Evolutionary conservation across 345 rosid genomes (phyloP), one percentile per base, ranked within the genome.

Genomic region (Syzygium oleosum): DNA sequence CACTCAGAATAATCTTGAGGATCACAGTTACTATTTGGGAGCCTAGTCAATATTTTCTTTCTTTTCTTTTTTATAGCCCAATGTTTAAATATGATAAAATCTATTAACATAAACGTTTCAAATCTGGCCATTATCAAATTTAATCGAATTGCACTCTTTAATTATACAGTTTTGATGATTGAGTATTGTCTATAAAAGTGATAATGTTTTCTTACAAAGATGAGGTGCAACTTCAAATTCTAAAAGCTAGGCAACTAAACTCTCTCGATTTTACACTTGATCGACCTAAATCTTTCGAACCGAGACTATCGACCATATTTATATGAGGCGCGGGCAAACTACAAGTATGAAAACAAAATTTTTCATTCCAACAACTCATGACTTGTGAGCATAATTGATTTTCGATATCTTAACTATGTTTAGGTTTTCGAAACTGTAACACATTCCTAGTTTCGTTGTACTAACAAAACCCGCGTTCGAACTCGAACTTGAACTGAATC

Each of bases 391-490:
- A 65, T 34, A 7, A 16, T 5, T 21, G 46, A 2, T 19, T 31
- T 19, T 2, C 5, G 0, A 34, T 19, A 68, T 34, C 13, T 68
- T 9, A 34, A 41, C 1, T 17, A 68, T 1, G 0, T 17, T 17
- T 68, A 68, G 12, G 34, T 19, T 68, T 34, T 68, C 6, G 6
- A 2, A 31, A 17, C 17, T 34, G 11, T 9, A 17, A 9, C 9
- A 4, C 2, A 31, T 9, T 17, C 19, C 46, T 17, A 68, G 46
- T 31, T 17, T 68, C 19, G 6, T 5, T 8, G 21, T 17, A 31
- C 6, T 1, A 12, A 31, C 79, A 34, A 34, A 17, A 68, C 46
- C 4, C 46, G 1, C 17, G 6, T 19, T 73, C 19, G 14, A 5
- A 38, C 6, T 73, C 5, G 80, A 19, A 13, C 49, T 38, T 19